Percentiles rank a stretch among this genome's conserved stretches.
phyloP scores from a whole-genome alignment of 495 filamentous ascomycete species.

The Aspergillus cavernicola region DNA sequence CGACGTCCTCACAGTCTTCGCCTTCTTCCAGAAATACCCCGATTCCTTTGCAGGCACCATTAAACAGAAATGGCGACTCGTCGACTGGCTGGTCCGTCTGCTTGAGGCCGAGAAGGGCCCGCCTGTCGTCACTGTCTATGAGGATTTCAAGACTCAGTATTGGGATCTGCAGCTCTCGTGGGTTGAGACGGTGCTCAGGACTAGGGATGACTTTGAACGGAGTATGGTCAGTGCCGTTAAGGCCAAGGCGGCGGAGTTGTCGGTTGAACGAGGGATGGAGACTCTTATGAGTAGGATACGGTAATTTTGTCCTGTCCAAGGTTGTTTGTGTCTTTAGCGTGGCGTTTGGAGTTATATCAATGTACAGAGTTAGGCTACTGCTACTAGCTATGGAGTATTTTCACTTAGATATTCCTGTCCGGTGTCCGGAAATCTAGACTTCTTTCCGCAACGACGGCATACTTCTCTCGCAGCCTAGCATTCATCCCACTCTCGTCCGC shows the following conservation, averaged over 20 bases:
- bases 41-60: slow-evolving; percentile 66
- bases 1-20: slow-evolving; percentile 81
- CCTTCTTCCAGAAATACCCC: slow-evolving; percentile 57
- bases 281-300: slow-evolving; percentile 90
- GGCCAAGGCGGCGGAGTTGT: slow-evolving; percentile 77
- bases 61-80: slow-evolving; percentile 87
- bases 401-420: no score
- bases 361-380: not conserved
- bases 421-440: slow-evolving; percentile 22
- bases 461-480: slow-evolving; percentile 40
- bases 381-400: not conserved
- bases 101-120: slow-evolving; percentile 70
- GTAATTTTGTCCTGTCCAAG: slow-evolving; percentile 44
- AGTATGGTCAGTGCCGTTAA: slow-evolving; percentile 84
- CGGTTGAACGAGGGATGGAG: slow-evolving; percentile 71
- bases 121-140: slow-evolving; percentile 69
- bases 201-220: slow-evolving; percentile 89
- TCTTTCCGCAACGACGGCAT: slow-evolving; percentile 37
- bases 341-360: slow-evolving; percentile 17
- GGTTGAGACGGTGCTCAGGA: slow-evolving; percentile 90
- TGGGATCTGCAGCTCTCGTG: slow-evolving; percentile 94
- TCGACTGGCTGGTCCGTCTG: slow-evolving; percentile 73
- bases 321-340: slow-evolving; percentile 14
- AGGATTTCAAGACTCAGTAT: slow-evolving; percentile 75
- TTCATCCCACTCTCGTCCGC: slow-evolving; percentile 26